Evolutionary conservation across 805 yeast genomes (phyloP).

Genomic region (Metahyphopichia silvanorum): DNA sequence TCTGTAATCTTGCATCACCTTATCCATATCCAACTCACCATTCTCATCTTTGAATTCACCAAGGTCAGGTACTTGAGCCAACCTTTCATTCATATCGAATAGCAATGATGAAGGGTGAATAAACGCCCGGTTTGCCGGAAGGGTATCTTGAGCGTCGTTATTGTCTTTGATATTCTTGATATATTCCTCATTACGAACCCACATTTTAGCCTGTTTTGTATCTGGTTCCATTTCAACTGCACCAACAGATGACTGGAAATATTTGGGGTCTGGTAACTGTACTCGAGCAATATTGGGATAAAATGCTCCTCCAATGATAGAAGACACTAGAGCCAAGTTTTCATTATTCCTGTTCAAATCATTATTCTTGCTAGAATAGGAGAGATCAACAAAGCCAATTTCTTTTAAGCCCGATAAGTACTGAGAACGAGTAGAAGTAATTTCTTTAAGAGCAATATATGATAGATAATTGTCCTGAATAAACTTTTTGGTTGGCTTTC

Average conservation of each 20-base stretch:
- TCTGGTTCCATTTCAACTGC: constrained; percentile 86
- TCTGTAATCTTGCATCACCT: constrained; percentile 27
- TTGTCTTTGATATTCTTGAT: constrained; percentile 9
- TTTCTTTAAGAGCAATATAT: constrained; percentile 62
- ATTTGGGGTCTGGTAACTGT: constrained; percentile 80
- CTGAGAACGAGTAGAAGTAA: constrained; percentile 67
- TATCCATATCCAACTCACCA: constrained; percentile 34
- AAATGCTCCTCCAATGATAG: constrained; percentile 75
- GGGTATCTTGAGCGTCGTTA: constrained; percentile 9
- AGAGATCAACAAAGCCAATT: constrained; percentile 67
- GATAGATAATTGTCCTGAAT: constrained; percentile 61
- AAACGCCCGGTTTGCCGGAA: constrained; percentile 71
- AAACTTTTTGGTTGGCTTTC: constrained; percentile 37
- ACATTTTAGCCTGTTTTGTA: constrained; percentile 64
- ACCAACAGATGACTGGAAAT: constrained; percentile 65
- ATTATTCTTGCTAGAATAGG: constrained; percentile 27
- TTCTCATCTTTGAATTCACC: constrained; percentile 34
- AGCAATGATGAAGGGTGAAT: constrained; percentile 83
- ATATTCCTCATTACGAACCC: constrained; percentile 65
- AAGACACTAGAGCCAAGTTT: constrained; percentile 52
- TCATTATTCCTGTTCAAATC: constrained; percentile 49
- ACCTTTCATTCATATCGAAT: constrained; percentile 32
- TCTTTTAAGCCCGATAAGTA: constrained; percentile 70
- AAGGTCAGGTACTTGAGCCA: constrained; percentile 4
- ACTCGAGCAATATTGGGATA: constrained; percentile 83